Conservation (phyloP, 257 asterid species). For the Cordia subcordata region DNA sequence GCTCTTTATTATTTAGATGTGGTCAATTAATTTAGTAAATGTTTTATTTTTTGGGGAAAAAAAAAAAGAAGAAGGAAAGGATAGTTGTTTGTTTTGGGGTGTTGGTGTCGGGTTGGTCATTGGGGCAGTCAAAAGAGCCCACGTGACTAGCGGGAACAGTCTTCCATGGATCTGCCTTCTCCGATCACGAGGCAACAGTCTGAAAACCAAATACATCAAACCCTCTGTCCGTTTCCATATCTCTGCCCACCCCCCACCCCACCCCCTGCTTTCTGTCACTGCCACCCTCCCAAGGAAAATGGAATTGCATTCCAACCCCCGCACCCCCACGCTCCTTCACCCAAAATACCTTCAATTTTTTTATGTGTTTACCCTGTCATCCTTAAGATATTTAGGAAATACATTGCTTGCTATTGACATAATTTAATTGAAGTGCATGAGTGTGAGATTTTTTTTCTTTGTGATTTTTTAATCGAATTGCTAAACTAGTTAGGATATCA, state of each 20-base stretch:
- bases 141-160: conserved; percentile 93
- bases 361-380: neutral
- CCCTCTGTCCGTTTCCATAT: conserved; percentile 45
- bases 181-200: conserved; percentile 85
- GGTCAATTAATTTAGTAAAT: no score
- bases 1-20: no score
- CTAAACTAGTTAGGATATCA: no score
- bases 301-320: conserved; percentile 18
- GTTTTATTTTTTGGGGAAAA: no score
- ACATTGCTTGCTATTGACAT: no score
- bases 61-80: no score
- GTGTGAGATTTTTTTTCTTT: no score
- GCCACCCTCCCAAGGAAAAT: conserved; percentile 41
- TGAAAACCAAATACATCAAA: conserved; percentile 43
- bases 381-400: no score
- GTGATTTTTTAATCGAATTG: no score
- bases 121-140: conserved; percentile 82
- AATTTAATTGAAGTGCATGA: no score
- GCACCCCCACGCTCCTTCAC: conserved; percentile 7
- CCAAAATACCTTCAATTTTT: conserved; percentile 20
- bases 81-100: neutral
- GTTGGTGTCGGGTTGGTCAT: conserved; percentile 19
- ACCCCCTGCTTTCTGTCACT: conserved; percentile 23
- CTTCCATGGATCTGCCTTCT: conserved; percentile 93
- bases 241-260: conserved; percentile 16